Evolutionary conservation across 2,329 filamentous ascomycete species (phyloP).

Genomic region (Paraphaeosphaeria sporulosa): DNA sequence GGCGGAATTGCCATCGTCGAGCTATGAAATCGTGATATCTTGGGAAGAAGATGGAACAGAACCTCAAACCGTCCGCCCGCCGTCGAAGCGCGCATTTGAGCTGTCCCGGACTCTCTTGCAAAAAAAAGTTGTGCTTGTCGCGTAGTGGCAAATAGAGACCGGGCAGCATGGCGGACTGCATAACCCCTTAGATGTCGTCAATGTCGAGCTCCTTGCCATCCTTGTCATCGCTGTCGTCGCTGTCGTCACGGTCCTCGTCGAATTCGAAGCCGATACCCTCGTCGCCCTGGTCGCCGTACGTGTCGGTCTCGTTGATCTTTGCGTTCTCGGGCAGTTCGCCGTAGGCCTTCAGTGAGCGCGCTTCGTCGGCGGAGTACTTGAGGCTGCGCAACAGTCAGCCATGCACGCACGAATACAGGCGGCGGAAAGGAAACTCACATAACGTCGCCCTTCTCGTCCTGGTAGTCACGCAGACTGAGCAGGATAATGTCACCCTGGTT

Average conservation of each 20-base stretch:
- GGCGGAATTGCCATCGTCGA: background rate
- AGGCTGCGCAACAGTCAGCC: constrained; percentile 76
- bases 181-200: constrained; percentile 78
- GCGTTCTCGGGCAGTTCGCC: constrained; percentile 96
- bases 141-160: constrained; percentile 29
- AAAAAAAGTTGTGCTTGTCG: constrained; percentile 14
- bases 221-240: constrained; percentile 63
- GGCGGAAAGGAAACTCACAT: constrained; percentile 55
- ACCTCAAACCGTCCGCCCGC: constrained; percentile 45
- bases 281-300: constrained; percentile 87
- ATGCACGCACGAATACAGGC: background rate
- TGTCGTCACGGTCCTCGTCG: constrained; percentile 81
- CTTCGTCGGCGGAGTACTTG: constrained; percentile 87
- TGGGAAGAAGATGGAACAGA: background rate
- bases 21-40: background rate
- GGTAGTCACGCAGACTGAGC: constrained; percentile 83
- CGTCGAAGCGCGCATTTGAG: constrained; percentile 50
- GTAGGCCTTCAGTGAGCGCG: constrained; percentile 92
- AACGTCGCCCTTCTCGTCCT: constrained; percentile 92
- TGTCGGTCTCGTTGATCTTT: constrained; percentile 99
- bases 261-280: constrained; percentile 98
- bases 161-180: constrained; percentile 48
- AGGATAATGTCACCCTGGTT: constrained; percentile 88
- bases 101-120: constrained; percentile 28
- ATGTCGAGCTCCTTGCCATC: constrained; percentile 87